phyloP scores from a whole-genome alignment of 148 eudicot species.

The Rhododendron griersonianum region DNA sequence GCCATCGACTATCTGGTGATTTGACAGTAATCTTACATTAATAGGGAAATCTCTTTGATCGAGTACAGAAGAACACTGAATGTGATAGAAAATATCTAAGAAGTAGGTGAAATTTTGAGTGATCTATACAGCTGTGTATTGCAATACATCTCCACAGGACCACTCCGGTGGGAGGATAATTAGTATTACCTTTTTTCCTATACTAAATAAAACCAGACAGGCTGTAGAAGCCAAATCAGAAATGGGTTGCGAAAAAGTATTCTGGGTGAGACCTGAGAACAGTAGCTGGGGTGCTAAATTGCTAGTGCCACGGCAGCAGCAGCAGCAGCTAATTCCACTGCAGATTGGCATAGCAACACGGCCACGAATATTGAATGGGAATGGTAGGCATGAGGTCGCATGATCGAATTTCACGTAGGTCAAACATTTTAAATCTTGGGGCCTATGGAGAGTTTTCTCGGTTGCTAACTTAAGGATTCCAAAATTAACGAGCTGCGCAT shows the following conservation, averaged over 20 bases:
- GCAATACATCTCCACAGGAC: not conserved
- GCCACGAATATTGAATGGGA: not conserved
- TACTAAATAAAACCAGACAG: slow-evolving; percentile 7
- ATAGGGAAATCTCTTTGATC: not conserved
- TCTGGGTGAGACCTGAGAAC: not conserved
- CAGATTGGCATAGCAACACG: not conserved
- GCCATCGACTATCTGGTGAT: not conserved
- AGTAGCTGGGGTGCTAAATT: not conserved
- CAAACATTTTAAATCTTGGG: too few species aligned
- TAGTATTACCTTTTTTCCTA: not conserved
- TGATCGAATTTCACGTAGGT: too few species aligned
- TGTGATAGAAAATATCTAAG: not conserved
- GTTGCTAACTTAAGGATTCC: fast-evolving
- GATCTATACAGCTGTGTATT: not conserved
- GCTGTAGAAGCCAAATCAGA: slow-evolving; percentile 11
- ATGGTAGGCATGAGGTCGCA: too few species aligned
- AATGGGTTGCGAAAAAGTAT: not conserved
- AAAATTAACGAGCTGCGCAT: too few species aligned
- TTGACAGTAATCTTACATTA: not conserved
- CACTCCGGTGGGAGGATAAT: not conserved
- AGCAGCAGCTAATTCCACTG: not conserved
- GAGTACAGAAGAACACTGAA: not conserved
- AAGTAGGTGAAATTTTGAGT: not conserved
- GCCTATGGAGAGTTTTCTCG: too few species aligned
- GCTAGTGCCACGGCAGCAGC: not conserved